Evolutionary conservation across 306 rosid species (phyloP).

Genomic region (Acacia crassicarpa): DNA sequence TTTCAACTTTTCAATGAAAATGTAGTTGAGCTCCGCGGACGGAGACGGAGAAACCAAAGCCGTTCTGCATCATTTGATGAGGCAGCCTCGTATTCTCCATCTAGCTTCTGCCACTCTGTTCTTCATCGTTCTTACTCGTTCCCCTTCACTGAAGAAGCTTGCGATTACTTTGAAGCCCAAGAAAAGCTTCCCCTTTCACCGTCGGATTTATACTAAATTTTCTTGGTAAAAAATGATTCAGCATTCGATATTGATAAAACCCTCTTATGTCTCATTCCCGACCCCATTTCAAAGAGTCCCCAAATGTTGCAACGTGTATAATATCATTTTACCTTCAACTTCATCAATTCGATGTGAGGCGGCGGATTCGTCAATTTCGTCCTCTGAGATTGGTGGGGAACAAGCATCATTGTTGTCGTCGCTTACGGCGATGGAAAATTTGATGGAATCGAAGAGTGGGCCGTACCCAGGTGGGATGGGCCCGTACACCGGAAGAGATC

Average conservation of each 20-base stretch:
- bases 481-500: conserved; percentile 81
- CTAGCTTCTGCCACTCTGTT: neutral
- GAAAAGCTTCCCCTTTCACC: neutral
- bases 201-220: neutral
- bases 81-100: conserved; percentile 13
- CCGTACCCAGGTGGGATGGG: conserved; percentile 59
- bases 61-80: neutral
- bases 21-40: conserved; percentile 17
- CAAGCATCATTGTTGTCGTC: conserved; percentile 6
- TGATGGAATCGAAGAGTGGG: conserved; percentile 42
- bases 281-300: conserved; percentile 22
- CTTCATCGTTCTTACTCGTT: neutral
- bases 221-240: conserved; percentile 31
- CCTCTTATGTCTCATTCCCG: conserved; percentile 32
- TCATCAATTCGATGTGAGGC: conserved; percentile 48
- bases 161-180: neutral
- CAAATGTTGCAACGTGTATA: conserved; percentile 1
- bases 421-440: conserved; percentile 13
- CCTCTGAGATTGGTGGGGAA: conserved; percentile 8
- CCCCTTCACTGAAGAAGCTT: neutral
- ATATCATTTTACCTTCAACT: neutral
- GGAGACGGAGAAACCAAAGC: conserved; percentile 26
- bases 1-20: neutral
- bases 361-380: conserved; percentile 33
- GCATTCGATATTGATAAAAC: conserved; percentile 36